A percentile compares a stretch with the other conserved stretches of the same genome.
Conservation (phyloP, 306 rosid species). For the Prunus persica region DNA sequence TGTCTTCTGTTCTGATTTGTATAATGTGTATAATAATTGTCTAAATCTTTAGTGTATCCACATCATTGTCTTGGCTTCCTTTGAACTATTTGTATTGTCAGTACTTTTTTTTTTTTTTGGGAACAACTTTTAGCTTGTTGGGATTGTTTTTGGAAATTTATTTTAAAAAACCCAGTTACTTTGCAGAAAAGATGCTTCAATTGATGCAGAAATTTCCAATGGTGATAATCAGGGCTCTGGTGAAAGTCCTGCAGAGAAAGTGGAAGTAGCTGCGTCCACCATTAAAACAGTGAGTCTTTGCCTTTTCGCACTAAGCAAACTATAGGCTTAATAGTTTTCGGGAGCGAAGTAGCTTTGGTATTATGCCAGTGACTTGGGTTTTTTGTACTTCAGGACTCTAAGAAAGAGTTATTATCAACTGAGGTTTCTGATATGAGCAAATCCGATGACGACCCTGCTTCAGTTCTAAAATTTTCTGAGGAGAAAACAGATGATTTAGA, state of each 20-base stretch:
- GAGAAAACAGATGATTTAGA: conserved; percentile 40
- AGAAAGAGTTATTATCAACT: conserved; percentile 44
- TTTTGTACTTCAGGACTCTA: conserved; percentile 49
- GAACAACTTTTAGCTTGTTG: not conserved
- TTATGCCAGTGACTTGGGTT: conserved; percentile 28
- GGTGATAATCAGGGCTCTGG: conserved; percentile 47
- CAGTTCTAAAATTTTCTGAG: conserved; percentile 45
- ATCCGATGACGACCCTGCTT: conserved; percentile 44
- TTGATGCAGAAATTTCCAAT: conserved; percentile 59
- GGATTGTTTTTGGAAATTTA: conserved; percentile 33
- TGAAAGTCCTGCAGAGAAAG: conserved; percentile 52
- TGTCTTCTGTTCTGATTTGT: no score
- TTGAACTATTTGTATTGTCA: not conserved
- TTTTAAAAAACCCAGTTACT: conserved; percentile 26
- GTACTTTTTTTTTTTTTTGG: not conserved
- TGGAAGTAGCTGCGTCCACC: conserved; percentile 49
- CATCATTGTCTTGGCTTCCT: not conserved
- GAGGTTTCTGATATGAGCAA: conserved; percentile 43
- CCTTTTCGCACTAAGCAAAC: conserved; percentile 22
- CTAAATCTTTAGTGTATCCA: not conserved
- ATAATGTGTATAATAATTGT: not conserved
- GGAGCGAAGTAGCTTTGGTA: conserved; percentile 26
- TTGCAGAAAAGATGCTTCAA: conserved; percentile 69
- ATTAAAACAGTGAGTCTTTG: conserved; percentile 29
- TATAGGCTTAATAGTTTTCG: not conserved